These are phyloP conservation scores for Strigomonas galati DNA, from an alignment of 208 protist species.

Conservation along the genomic window DNA sequence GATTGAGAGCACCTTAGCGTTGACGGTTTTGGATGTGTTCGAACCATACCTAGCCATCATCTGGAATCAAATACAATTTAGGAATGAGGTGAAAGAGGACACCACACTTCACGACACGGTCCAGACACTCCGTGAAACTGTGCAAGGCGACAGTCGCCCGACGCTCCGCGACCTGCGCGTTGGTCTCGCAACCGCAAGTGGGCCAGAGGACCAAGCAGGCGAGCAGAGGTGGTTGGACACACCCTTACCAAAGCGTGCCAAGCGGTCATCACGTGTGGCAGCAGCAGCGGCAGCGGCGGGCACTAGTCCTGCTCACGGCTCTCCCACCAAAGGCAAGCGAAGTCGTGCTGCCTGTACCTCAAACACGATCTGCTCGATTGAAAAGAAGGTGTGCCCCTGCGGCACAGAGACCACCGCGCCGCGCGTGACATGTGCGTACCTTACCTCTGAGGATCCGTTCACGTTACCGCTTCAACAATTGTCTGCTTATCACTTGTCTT, in stretches of 20 bases:
- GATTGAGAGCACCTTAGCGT: neutral
- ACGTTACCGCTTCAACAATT: neutral
- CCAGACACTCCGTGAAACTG: neutral
- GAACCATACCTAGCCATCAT: neutral
- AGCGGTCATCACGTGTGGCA: neutral
- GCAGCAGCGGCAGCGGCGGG: too few relatives aligned
- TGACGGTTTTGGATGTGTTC: neutral
- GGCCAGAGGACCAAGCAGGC: neutral
- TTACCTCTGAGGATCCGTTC: neutral
- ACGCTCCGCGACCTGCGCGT: neutral
- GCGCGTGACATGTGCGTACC: neutral
- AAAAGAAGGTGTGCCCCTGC: neutral
- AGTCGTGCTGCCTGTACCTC: too few relatives aligned
- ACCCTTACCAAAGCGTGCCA: neutral
- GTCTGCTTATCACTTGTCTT: neutral
- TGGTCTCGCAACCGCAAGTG: neutral
- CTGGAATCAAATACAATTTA: neutral
- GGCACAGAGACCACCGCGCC: neutral
- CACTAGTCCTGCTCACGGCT: neutral
- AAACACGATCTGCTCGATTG: neutral
- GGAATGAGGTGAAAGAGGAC: neutral
- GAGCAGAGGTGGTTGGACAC: neutral
- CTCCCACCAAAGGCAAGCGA: neutral
- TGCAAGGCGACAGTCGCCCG: too few relatives aligned
- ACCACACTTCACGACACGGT: neutral